These are phyloP conservation scores for Phytopythium aichiense DNA, from an alignment of 352 stramenopile genomes.

Conservation along the genomic window DNA sequence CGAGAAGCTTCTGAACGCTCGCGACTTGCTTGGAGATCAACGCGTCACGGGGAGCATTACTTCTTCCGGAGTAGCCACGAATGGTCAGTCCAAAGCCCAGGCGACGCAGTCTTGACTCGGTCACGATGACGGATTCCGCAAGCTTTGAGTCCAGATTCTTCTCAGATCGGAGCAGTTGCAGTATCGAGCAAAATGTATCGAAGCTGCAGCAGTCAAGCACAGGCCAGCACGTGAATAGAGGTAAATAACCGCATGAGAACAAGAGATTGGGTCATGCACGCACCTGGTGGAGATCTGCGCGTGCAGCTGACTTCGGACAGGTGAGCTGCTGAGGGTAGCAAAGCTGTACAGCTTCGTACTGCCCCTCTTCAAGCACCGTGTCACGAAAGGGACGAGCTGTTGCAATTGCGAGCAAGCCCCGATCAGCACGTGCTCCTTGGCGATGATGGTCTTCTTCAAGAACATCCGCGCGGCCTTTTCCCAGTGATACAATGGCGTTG, in stretches of 20 bases:
- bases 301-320: constrained; percentile 20
- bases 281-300: constrained; percentile 38
- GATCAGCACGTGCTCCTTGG: not conserved
- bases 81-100: constrained; percentile 32
- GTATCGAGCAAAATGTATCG: constrained; percentile 17
- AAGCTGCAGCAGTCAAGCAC: constrained; percentile 23
- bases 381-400: constrained; percentile 29
- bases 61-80: constrained; percentile 10
- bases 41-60: not conserved
- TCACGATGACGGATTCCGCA: constrained; percentile 27
- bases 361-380: constrained; percentile 39
- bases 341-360: constrained; percentile 41
- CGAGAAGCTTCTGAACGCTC: constrained; percentile 28
- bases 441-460: constrained; percentile 28
- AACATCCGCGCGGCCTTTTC: constrained; percentile 28
- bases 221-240: not conserved
- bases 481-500: constrained; percentile 16
- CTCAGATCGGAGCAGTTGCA: constrained; percentile 17
- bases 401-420: constrained; percentile 3
- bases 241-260: not conserved
- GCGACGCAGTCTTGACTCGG: constrained; percentile 41
- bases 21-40: constrained; percentile 24
- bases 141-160: constrained; percentile 11
- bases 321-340: constrained; percentile 18
- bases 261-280: not conserved